These are phyloP conservation scores for Pneumocystis oryctolagi DNA, from an alignment of 1,139 yeast species.

Conservation along the genomic window DNA sequence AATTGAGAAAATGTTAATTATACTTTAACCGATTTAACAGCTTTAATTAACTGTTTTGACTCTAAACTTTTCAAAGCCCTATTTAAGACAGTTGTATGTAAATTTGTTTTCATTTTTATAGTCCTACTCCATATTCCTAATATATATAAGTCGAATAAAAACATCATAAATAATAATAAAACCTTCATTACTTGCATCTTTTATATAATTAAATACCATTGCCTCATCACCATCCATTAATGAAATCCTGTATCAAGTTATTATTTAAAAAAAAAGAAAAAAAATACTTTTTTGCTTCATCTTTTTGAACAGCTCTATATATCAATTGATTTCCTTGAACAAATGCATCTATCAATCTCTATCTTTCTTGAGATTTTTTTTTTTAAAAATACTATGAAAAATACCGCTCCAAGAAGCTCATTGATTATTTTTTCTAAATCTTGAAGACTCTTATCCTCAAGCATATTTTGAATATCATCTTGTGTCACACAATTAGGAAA, in stretches of 20 bases:
- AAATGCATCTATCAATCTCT: not conserved
- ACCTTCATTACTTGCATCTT: constrained; percentile 88
- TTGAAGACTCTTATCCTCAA: not conserved
- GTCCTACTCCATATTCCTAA: constrained; percentile 70
- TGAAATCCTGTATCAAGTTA: constrained; percentile 22
- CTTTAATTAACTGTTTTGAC: constrained; percentile 68
- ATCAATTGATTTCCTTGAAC: not conserved
- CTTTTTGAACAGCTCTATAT: not conserved
- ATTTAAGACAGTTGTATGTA: constrained; percentile 82
- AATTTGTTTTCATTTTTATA: constrained; percentile 73
- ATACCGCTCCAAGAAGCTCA: not conserved
- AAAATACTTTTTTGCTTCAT: not conserved
- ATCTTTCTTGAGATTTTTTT: not conserved
- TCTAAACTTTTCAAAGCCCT: constrained; percentile 77
- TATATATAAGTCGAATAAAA: not conserved
- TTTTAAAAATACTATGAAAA: not conserved
- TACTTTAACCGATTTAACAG: constrained; percentile 64
- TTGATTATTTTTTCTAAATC: not conserved
- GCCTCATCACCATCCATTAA: constrained; percentile 80
- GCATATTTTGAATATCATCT: constrained; percentile 1
- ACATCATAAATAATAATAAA: constrained; percentile 23
- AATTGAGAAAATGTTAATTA: constrained; percentile 19
- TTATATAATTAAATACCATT: constrained; percentile 78
- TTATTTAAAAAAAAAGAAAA: not conserved
- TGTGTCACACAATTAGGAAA: not conserved